Percentiles rank a stretch among this genome's conserved stretches.
phyloP scores from a whole-genome alignment of 805 yeast species.

The Candida ficus region DNA sequence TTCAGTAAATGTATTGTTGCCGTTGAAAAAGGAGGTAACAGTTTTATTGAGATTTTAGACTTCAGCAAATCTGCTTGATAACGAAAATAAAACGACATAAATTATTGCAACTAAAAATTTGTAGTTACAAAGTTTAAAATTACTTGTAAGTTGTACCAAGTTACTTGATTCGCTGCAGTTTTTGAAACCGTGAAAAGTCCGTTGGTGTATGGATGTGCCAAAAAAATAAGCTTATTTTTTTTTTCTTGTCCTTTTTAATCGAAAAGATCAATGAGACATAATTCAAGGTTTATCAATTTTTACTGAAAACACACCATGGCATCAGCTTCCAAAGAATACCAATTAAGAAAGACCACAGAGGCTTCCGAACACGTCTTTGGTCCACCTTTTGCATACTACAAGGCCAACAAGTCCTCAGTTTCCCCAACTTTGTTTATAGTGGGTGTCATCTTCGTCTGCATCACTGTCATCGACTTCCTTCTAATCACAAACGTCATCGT shows the following conservation, averaged over 20 bases:
- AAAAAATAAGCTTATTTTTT: constrained; percentile 1
- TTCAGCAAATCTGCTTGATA: constrained; percentile 42
- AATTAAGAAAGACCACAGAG: background rate
- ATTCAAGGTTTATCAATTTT: background rate
- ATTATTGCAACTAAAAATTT: no score
- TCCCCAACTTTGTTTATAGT: constrained; percentile 23
- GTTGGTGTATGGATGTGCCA: constrained; percentile 5
- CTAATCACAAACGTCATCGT: constrained; percentile 31
- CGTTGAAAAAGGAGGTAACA: constrained; percentile 65
- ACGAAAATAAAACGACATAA: no score
- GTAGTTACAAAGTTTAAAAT: background rate
- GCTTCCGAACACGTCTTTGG: constrained; percentile 22
- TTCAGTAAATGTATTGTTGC: constrained; percentile 86
- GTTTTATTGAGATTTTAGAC: constrained; percentile 81
- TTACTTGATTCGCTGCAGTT: no score
- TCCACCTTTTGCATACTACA: constrained; percentile 21
- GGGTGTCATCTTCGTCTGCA: constrained; percentile 22
- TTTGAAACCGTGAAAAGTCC: background rate
- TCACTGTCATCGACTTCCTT: constrained; percentile 27
- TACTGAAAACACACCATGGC: background rate
- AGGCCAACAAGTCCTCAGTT: constrained; percentile 16
- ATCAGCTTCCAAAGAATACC: background rate
- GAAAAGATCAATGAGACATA: constrained; percentile 2
- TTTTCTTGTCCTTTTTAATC: constrained; percentile 3
- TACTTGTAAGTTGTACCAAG: no score